Percentiles rank a stretch among this genome's conserved stretches.
Evolutionary conservation across 768 basidiomycete genomes (phyloP).

Genomic region (Paxillus ammoniavirescens): DNA sequence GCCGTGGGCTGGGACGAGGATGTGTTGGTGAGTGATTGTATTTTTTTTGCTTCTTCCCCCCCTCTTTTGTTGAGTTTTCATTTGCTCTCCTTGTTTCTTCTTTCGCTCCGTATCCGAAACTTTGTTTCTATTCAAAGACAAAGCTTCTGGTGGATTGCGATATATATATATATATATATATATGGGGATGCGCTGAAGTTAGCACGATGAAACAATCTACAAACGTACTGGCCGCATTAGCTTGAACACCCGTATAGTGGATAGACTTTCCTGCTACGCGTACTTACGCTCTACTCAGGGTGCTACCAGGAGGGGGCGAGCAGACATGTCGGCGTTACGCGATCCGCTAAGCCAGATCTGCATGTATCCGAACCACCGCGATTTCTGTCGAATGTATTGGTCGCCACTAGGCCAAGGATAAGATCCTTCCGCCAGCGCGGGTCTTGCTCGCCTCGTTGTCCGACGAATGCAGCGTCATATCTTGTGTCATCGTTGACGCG

Average conservation of each 20-base stretch:
- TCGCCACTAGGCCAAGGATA: neutral
- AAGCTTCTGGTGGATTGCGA: too few species aligned
- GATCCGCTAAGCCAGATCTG: neutral
- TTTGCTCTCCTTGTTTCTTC: neutral
- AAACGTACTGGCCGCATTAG: too few species aligned
- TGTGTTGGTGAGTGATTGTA: constrained; percentile 74
- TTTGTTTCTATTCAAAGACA: too few species aligned
- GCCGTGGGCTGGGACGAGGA: constrained; percentile 66
- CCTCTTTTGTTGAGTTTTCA: neutral
- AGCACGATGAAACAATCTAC: too few species aligned
- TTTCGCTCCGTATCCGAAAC: neutral
- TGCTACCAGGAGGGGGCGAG: too few species aligned
- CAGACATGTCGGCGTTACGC: neutral
- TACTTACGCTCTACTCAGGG: too few species aligned
- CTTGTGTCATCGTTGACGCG: neutral
- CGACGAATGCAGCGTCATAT: neutral
- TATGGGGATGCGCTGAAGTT: too few species aligned
- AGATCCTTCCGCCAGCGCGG: constrained; percentile 16
- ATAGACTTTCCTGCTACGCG: too few species aligned
- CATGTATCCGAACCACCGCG: neutral
- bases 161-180: too few species aligned
- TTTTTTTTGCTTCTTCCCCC: neutral
- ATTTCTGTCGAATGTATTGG: neutral
- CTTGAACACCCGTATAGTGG: too few species aligned
- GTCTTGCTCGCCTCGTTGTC: neutral